Evolutionary conservation across 1,284 basidiomycete species (phyloP).

Genomic region (Malassezia caprae): DNA sequence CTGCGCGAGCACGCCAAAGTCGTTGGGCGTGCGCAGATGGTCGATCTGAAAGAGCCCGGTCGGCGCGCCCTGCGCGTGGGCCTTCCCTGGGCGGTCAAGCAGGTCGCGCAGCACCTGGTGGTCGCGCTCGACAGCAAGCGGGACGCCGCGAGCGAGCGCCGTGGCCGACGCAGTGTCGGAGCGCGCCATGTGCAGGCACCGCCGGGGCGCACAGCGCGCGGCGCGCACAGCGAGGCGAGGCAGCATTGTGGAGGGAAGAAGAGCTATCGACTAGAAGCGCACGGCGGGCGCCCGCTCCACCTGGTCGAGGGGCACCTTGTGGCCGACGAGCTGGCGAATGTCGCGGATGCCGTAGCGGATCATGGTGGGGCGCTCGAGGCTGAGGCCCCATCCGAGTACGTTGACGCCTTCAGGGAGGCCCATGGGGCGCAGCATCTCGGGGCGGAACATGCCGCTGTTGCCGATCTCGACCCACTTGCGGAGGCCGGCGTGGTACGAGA

Average conservation of each 20-base stretch:
- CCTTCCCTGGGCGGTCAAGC: not conserved
- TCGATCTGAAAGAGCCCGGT: slow-evolving; percentile 38
- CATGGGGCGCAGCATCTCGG: slow-evolving; percentile 95
- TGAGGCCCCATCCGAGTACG: slow-evolving; percentile 93
- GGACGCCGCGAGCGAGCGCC: slow-evolving; percentile 3
- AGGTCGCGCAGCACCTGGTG: slow-evolving; percentile 6
- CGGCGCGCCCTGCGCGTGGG: not conserved
- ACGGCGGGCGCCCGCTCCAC: slow-evolving; percentile 45
- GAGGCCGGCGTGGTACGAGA: slow-evolving; percentile 90
- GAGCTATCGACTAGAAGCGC: slow-evolving; percentile 28
- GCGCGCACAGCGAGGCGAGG: not conserved
- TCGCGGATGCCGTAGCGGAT: slow-evolving; percentile 79
- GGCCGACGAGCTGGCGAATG: slow-evolving; percentile 90
- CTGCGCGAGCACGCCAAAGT: slow-evolving; percentile 33
- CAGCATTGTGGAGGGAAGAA: not conserved
- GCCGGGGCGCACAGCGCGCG: not conserved
- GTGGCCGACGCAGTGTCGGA: slow-evolving; percentile 1
- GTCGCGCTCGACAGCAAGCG: slow-evolving; percentile 7
- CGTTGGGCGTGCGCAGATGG: slow-evolving; percentile 27
- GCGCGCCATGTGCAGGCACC: slow-evolving; percentile 7
- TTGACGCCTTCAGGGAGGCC: slow-evolving; percentile 93
- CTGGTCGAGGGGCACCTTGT: slow-evolving; percentile 65
- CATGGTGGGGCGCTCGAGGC: slow-evolving; percentile 96
- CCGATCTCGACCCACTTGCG: slow-evolving; percentile 86
- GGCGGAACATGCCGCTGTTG: slow-evolving; percentile 94